A percentile compares a stretch with the other conserved stretches of the same genome.
Conservation (phyloP, 176 grass and related monocot genomes). For the Guadua angustifolia region DNA sequence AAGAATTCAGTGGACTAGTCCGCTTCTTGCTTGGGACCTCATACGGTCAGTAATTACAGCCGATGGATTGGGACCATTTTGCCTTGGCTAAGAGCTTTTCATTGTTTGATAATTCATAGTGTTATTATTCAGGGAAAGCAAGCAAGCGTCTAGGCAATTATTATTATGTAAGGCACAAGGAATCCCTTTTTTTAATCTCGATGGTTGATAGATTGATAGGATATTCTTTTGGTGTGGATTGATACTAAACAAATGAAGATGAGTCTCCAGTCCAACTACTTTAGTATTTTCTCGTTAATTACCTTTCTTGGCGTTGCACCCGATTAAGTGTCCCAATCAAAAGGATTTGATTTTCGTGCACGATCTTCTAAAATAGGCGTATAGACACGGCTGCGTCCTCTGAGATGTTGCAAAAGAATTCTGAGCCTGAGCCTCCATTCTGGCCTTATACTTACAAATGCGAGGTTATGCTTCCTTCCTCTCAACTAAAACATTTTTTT, state of each 20-base stretch:
- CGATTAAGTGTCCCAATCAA: conserved; percentile 12
- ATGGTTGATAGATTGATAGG: neutral
- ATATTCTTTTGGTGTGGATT: neutral
- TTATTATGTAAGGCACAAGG: neutral
- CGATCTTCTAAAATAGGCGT: neutral
- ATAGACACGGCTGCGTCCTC: neutral
- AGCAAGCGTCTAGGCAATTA: neutral
- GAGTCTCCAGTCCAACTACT: neutral
- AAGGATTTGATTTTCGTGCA: neutral
- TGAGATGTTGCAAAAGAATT: neutral
- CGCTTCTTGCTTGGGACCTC: neutral
- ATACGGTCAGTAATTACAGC: neutral
- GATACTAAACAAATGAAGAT: neutral
- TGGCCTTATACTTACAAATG: neutral
- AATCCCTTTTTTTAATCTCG: neutral
- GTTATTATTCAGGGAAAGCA: neutral
- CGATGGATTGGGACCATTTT: neutral
- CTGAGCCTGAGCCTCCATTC: neutral
- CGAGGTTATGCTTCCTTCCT: neutral
- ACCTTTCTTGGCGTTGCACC: neutral
- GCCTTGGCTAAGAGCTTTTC: neutral
- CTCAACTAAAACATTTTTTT: neutral
- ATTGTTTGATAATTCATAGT: neutral
- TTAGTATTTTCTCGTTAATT: neutral
- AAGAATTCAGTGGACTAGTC: neutral